Evolutionary conservation across 1,284 basidiomycete genomes (phyloP), one percentile per base, ranked within the genome.

Genomic region (Anthracocystis panici-leucophaei): DNA sequence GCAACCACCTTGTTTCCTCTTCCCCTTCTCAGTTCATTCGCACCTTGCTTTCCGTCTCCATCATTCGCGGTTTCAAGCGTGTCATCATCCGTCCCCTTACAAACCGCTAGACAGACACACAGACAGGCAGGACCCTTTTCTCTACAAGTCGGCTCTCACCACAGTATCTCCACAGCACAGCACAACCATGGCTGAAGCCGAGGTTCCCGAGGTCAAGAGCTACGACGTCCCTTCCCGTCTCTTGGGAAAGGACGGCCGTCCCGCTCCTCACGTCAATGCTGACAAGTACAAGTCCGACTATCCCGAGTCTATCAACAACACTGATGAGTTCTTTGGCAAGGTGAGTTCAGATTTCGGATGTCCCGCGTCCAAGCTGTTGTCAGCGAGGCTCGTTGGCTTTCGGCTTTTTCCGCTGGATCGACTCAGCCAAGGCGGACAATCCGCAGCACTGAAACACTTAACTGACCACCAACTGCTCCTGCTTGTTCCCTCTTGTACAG

Each of bases 401-500:
- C 49, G 25, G 29, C 18, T 2, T 42, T 42, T n/a, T 21, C 33
- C 18, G 50, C 40, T 29, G 27, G 4, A 8, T 35, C 35, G 9
- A 14, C 18, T 20, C 31, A 31, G 49, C 49, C 18, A 3, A 10
- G n/a, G n/a, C 31, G 8, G 31, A 35, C 16, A 9, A 29, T 25
- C 38, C 16, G 23, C 23, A 18, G 20, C 51, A 23, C 10, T 29
- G 44, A 35, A 38, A 35, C 23, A 31, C 49, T 29, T 31, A 9
- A 40, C 67, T 42, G 46, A 46, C 55, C 11, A 8, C 18, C n/a
- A 20, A 35, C 12, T 20, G n/a, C 10, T 48, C n/a, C 12, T 41
- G 29, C 5, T 44, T 11, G 35, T 23, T 53, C 23, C 23, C 18
- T 42, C 27, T 59, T 27, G 42, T 27, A 40, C 79, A 96, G 91